phyloP scores from a whole-genome alignment of 306 rosid species.

The Cercis canadensis region DNA sequence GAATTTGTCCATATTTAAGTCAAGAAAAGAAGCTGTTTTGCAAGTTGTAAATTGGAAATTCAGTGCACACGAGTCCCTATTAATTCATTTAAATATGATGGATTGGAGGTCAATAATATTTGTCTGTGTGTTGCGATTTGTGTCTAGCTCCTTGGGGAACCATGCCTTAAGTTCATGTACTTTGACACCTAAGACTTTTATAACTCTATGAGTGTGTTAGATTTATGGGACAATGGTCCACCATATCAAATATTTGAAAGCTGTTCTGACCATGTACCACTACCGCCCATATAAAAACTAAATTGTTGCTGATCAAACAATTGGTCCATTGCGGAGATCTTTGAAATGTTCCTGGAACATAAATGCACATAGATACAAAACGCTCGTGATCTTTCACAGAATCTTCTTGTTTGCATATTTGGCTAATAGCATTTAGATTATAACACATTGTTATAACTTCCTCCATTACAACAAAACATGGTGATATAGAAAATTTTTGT shows the following conservation, averaged over 20 bases:
- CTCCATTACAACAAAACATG: too few relatives aligned
- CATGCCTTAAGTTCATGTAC: constrained; percentile 42
- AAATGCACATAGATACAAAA: too few relatives aligned
- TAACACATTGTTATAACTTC: not conserved
- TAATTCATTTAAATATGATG: not conserved
- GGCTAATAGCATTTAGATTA: constrained; percentile 9
- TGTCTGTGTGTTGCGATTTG: not conserved
- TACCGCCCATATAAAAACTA: constrained; percentile 1
- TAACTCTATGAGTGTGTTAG: constrained; percentile 24
- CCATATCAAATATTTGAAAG: not conserved
- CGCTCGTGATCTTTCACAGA: not conserved
- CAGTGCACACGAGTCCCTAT: constrained; percentile 3
- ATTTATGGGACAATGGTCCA: constrained; percentile 42
- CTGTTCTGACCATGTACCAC: constrained; percentile 4
- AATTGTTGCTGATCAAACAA: constrained; percentile 3
- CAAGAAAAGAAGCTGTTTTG: constrained; percentile 37
- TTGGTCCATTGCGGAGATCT: not conserved
- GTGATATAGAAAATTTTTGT: too few relatives aligned
- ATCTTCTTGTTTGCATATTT: constrained; percentile 22
- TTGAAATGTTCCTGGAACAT: too few relatives aligned
- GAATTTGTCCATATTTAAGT: constrained; percentile 29
- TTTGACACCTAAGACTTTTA: constrained; percentile 26
- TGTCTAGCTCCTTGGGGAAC: constrained; percentile 33
- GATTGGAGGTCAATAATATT: not conserved
- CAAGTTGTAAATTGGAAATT: constrained; percentile 13